Base-by-base conservation (phyloP, 257 asterid species). In the Coffea canephora region DNA sequence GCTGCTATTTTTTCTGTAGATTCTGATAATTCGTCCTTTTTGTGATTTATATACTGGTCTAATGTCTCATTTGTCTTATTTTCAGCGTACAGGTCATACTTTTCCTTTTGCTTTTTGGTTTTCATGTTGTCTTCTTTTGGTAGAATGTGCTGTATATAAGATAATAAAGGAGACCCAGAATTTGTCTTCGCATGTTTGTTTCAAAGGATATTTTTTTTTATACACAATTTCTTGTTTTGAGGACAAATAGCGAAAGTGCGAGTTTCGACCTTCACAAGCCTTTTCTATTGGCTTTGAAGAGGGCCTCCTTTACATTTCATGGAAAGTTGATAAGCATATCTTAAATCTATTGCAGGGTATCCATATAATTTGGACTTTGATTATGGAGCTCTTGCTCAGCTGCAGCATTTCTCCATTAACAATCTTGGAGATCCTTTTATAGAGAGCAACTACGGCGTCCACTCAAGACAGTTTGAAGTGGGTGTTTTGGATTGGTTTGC, bases 401-500 rank as follows among this genome's bases (percentile, higher is more conserved):
- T 95, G 92, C 99, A 93, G 87, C 99, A 91, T 87, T 95, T 95
- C 87, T 93, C 97, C 45, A 95, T 93, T 73, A 95, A 93, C 89
- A 95, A 95, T 84, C 93, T 95, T 5, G 97, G 98, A 0, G 99
- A 95, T 87, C 99, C 97, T 49, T 95, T 95, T 88, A 95, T 95
- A 66, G 99, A 95, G 85, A 95, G 98, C 87, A 93, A 95, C 90
- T 95, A 93, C 8, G 98, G 97, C 25, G 98, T 95, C 75, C 99
- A 95, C 83, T 95, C 99, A 5, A 95, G 98, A 79, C 97, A 95
- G 85, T 95, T 95, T 77, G 99, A 95, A 90, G 97, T 95, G 66
- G 98, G 98, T 72, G 99, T 93, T 65, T 78, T 95, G 80, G 99
- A 95, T 85, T 95, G 99, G 99, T 95, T 95, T 80, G 98, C 98